Conservation (phyloP, 371 early-diverging fungal genomes). For the Mortierella sp. region DNA sequence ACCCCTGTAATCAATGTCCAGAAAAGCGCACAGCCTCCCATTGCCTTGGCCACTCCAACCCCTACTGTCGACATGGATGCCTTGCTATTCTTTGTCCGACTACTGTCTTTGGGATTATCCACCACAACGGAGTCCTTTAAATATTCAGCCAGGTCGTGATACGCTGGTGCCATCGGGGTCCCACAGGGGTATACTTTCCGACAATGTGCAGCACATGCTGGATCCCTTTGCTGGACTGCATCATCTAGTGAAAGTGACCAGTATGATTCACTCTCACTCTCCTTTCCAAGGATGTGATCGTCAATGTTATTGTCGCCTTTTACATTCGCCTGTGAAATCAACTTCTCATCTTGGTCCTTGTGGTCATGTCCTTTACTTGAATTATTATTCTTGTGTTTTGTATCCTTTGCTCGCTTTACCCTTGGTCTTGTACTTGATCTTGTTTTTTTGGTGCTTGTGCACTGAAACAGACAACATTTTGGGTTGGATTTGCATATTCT, state of each 20-base stretch:
- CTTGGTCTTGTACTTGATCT: not conserved
- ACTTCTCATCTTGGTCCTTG: not conserved
- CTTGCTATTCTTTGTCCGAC: not conserved
- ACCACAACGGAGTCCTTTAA: not conserved
- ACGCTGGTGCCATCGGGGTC: constrained; percentile 10
- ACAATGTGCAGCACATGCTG: constrained; percentile 1
- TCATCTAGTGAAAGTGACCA: not conserved
- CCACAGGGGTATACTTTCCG: constrained; percentile 14
- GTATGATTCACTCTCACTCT: not conserved
- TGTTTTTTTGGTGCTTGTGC: not conserved
- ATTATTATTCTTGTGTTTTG: not conserved
- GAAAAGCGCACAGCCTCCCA: not conserved
- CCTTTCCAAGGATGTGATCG: not conserved
- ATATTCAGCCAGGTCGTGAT: constrained; percentile 3
- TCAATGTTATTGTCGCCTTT: not conserved
- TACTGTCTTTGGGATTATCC: not conserved
- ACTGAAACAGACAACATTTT: not conserved
- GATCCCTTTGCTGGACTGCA: not conserved
- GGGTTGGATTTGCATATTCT: not conserved
- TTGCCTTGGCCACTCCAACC: not conserved
- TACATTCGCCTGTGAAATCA: not conserved
- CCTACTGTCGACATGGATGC: not conserved
- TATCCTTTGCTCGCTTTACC: too few relatives aligned
- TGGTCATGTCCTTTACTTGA: too few relatives aligned
- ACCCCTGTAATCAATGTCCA: not conserved